Conservation (phyloP, 805 yeast genomes). For the Kazachstania viticola region DNA sequence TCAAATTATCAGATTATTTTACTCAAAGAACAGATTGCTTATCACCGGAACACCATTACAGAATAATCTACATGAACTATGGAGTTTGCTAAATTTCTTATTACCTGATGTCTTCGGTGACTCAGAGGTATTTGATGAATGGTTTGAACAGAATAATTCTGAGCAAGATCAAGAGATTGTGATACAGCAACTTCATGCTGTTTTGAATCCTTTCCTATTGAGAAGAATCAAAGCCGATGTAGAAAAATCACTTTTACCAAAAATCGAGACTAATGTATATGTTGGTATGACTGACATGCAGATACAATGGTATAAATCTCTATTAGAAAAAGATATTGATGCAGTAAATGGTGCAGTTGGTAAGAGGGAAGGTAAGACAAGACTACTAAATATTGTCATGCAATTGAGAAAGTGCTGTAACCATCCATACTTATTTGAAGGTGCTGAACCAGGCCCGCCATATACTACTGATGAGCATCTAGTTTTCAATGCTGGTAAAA, state of each 20-base stretch:
- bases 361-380: slow-evolving; percentile 83
- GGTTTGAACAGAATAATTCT: slow-evolving; percentile 50
- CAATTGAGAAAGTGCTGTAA: slow-evolving; percentile 92
- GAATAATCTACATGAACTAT: slow-evolving; percentile 86
- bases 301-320: slow-evolving; percentile 76
- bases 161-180: slow-evolving; percentile 64
- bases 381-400: slow-evolving; percentile 89
- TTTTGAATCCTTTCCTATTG: slow-evolving; percentile 74
- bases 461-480: slow-evolving; percentile 90
- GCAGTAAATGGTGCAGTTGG: slow-evolving; percentile 96
- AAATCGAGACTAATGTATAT: slow-evolving; percentile 79
- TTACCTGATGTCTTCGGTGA: slow-evolving; percentile 94
- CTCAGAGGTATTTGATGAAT: slow-evolving; percentile 77
- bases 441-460: slow-evolving; percentile 98
- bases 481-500: slow-evolving; percentile 79
- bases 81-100: slow-evolving; percentile 87
- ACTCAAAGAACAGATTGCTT: slow-evolving; percentile 70
- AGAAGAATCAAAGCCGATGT: slow-evolving; percentile 90
- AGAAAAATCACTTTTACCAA: slow-evolving; percentile 81
- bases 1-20: slow-evolving; percentile 81
- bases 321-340: slow-evolving; percentile 85
- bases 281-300: slow-evolving; percentile 97
- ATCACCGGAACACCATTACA: slow-evolving; percentile 96
- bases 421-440: slow-evolving; percentile 92
- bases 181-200: slow-evolving; percentile 79